Conservation (phyloP, 2,329 filamentous ascomycete species). For the Claviceps cyperi region DNA sequence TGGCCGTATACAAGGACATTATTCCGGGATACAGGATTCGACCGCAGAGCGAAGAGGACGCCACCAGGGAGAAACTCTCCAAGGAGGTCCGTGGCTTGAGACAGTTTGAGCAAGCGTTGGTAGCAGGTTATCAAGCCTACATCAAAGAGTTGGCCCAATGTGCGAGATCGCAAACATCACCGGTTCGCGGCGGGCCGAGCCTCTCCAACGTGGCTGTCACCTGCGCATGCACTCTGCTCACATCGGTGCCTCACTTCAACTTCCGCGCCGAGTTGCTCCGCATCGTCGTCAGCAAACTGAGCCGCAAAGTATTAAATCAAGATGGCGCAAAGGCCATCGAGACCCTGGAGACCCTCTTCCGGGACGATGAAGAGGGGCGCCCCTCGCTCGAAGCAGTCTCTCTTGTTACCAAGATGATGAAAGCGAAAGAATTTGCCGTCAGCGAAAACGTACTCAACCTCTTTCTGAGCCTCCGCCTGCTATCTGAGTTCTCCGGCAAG, state of each 20-base stretch:
- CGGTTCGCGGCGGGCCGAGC: constrained; percentile 25
- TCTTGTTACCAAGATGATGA: constrained; percentile 90
- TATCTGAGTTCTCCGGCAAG: constrained; percentile 77
- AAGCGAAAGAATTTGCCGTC: constrained; percentile 64
- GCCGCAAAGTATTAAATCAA: constrained; percentile 52
- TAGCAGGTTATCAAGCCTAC: constrained; percentile 74
- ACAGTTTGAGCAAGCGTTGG: constrained; percentile 73
- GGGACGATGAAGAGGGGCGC: constrained; percentile 77
- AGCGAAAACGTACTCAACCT: constrained; percentile 80
- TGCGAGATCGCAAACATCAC: constrained; percentile 39
- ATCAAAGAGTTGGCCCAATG: constrained; percentile 59
- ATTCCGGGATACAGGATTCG: constrained; percentile 95
- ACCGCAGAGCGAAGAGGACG: constrained; percentile 61
- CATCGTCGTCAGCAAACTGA: constrained; percentile 74
- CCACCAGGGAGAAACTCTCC: constrained; percentile 65
- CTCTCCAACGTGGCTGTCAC: constrained; percentile 66
- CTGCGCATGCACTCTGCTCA: constrained; percentile 70
- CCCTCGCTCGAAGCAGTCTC: constrained; percentile 76
- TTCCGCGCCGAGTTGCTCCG: constrained; percentile 78
- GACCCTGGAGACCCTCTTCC: constrained; percentile 69
- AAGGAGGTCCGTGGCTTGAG: constrained; percentile 79
- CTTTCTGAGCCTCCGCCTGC: constrained; percentile 75
- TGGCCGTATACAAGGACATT: constrained; percentile 85
- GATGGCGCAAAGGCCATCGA: constrained; percentile 67
- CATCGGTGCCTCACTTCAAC: constrained; percentile 89